Evolutionary conservation across 371 early-diverging fungal genomes (phyloP).

Genomic region (Entomophthora muscae): DNA sequence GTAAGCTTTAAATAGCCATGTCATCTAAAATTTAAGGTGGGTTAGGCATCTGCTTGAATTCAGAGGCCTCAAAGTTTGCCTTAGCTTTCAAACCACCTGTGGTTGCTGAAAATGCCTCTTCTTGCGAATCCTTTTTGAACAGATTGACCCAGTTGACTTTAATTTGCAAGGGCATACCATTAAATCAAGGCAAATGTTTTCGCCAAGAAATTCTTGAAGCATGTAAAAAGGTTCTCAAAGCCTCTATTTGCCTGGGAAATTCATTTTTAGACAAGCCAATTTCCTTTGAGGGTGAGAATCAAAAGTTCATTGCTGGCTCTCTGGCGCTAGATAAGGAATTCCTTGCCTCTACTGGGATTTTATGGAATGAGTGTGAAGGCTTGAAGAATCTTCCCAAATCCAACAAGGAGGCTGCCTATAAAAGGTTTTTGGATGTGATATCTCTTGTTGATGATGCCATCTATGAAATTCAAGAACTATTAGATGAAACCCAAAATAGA

Average conservation of each 20-base stretch:
- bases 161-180: background rate
- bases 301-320: background rate
- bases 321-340: background rate
- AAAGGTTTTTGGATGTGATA: background rate
- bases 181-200: background rate
- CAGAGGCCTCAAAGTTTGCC: conserved; percentile 6
- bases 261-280: background rate
- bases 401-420: background rate
- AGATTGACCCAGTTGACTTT: background rate
- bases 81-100: conserved; percentile 4
- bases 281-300: background rate
- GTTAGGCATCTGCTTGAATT: background rate
- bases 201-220: background rate
- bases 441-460: background rate
- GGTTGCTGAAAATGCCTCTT: background rate
- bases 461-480: background rate
- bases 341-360: background rate
- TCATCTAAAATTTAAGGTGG: background rate
- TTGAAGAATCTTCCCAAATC: background rate
- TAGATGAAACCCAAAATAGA: background rate
- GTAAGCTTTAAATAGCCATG: background rate
- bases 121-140: background rate
- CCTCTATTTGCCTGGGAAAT: background rate
- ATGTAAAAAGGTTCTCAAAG: background rate
- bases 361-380: background rate